Evolutionary conservation across 2,329 filamentous ascomycete genomes (phyloP).

Genomic region (Aspergillus nomiae): DNA sequence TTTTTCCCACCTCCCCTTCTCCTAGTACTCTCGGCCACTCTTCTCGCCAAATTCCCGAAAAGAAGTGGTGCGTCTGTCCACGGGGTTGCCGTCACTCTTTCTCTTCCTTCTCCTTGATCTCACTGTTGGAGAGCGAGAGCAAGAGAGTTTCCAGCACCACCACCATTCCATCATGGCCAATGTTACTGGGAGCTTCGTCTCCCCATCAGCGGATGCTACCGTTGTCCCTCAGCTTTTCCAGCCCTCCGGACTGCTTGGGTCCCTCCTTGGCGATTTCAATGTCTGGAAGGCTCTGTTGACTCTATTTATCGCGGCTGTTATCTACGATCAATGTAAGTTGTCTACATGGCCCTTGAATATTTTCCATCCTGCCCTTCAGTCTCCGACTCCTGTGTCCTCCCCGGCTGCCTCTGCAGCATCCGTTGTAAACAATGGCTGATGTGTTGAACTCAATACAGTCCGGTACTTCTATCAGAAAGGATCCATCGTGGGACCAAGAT

Average conservation of each 20-base stretch:
- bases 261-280: constrained; percentile 59
- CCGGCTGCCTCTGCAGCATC: not conserved
- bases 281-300: constrained; percentile 70
- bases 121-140: constrained; percentile 12
- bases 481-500: constrained; percentile 70
- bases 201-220: constrained; percentile 65
- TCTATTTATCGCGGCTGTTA: constrained; percentile 68
- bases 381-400: too few relatives aligned
- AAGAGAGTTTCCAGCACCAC: not conserved
- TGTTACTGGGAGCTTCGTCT: constrained; percentile 69
- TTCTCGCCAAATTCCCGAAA: constrained; percentile 7
- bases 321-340: constrained; percentile 85
- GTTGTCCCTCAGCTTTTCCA: constrained; percentile 57
- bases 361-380: not conserved
- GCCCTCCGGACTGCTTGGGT: constrained; percentile 54
- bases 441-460: constrained; percentile 50
- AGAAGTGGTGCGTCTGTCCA: constrained; percentile 9
- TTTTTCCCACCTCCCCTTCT: not conserved
- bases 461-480: constrained; percentile 76
- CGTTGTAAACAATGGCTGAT: constrained; percentile 2
- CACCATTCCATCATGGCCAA: constrained; percentile 40
- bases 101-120: constrained; percentile 6
- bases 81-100: not conserved
- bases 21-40: not conserved
- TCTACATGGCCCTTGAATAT: not conserved